Percentiles rank a stretch among this genome's conserved stretches.
These are phyloP conservation scores for Arctium minus DNA, from an alignment of 129 eudicot genomes.

Conservation along the genomic window DNA sequence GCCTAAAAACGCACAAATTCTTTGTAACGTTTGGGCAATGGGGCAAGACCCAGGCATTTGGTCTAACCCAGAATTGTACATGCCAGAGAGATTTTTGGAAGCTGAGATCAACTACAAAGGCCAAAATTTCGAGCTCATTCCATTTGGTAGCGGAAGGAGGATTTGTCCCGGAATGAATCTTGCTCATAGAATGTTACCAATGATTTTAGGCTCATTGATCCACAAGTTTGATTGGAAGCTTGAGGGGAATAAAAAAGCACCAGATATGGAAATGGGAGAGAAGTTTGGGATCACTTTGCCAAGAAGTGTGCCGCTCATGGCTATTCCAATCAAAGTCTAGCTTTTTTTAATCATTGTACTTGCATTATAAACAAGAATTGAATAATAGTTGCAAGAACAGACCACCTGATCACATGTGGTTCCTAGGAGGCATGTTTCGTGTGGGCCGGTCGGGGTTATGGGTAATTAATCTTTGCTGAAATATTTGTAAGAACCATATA, in stretches of 20 bases:
- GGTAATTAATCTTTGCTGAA: too few species aligned
- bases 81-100: constrained; percentile 31
- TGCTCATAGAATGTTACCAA: constrained; percentile 28
- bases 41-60: constrained; percentile 21
- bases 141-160: constrained; percentile 40
- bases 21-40: constrained; percentile 32
- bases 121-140: constrained; percentile 25
- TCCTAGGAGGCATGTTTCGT: too few species aligned
- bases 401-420: too few species aligned
- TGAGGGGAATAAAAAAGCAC: not conserved
- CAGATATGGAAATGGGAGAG: constrained; percentile 31
- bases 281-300: constrained; percentile 30
- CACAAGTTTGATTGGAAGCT: constrained; percentile 32
- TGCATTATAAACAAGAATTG: not conserved
- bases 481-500: too few species aligned
- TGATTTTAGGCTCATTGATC: constrained; percentile 22
- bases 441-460: too few species aligned
- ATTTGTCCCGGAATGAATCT: constrained; percentile 36
- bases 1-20: constrained; percentile 30
- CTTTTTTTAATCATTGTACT: not conserved
- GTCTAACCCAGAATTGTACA: constrained; percentile 21
- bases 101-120: constrained; percentile 23
- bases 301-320: constrained; percentile 26
- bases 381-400: too few species aligned
- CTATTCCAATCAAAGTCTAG: constrained; percentile 10